Base-by-base conservation (phyloP, 345 rosid species). In the Stellera chamaejasme region DNA sequence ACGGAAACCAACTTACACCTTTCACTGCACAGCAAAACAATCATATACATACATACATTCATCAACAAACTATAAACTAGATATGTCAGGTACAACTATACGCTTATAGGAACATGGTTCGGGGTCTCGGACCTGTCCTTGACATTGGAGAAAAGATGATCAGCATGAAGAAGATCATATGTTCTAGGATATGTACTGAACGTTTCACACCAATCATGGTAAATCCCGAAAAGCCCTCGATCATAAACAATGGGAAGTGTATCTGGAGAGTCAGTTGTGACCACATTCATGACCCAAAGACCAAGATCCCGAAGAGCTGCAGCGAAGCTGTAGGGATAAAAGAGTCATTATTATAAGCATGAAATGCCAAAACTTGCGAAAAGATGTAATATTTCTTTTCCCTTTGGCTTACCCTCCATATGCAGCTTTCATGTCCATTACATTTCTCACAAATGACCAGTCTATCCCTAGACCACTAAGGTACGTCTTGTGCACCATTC, bases 151-250 rank as follows among this genome's bases (percentile, higher is more conserved):
- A 93, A 85, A 41, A 93, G 88, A 78, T 93, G 97, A 68, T 93
- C 97, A 0, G 97, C 96, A 58, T 93, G 99, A 51, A 93, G 84
- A 68, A 93, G 94, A 79, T 93, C 99, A 49, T 89, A 89, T 26
- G 96, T 69, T 75, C 97, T 80, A n/a, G 99, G 99, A 49, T 93
- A 89, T 50, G 99, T 93, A 72, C 77, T 93, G 68, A 93, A 93
- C 54, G 99, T 87, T 73, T 93, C 88, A 5, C 97, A 89, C 99
- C 99, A 93, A 53, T 89, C 96, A 51, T 93, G 99, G 70, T 93
- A 93, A 48, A 85, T 82, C 44, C 97, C 99, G 4, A 93, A 85
- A 19, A 93, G 83, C 53, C 99, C 99, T 27, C 99, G 78, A 53
- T 89, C 97, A 27, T 79, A 93, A 32, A 93, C 90, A 60, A 93